A percentile compares a stretch with the other conserved stretches of the same genome.
Evolutionary conservation across 495 filamentous ascomycete species (phyloP).

Genomic region (Penicillium ochrochloron): DNA sequence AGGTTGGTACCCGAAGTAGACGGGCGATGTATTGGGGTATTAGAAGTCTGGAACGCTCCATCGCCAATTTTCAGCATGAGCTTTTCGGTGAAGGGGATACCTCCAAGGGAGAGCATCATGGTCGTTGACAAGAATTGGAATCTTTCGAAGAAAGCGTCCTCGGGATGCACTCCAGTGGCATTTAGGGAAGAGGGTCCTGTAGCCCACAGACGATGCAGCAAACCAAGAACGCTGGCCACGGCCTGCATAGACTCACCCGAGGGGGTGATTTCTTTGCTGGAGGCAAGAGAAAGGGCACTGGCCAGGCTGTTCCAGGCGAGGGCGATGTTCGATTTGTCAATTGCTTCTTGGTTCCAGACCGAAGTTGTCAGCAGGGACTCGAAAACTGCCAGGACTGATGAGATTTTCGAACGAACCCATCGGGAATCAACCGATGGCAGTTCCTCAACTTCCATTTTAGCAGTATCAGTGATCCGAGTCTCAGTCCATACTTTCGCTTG

Average conservation of each 20-base stretch:
- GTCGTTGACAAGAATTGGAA: conserved; percentile 63
- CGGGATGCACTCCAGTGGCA: conserved; percentile 27
- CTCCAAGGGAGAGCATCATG: conserved; percentile 68
- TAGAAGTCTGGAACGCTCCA: conserved; percentile 47
- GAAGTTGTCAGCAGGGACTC: conserved; percentile 64
- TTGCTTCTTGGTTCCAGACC: conserved; percentile 55
- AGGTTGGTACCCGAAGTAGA: conserved; percentile 30
- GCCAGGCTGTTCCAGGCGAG: conserved; percentile 72
- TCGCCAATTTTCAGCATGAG: conserved; percentile 52
- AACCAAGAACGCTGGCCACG: conserved; percentile 68
- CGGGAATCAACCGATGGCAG: conserved; percentile 78
- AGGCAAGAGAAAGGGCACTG: conserved; percentile 72
- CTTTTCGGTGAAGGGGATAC: conserved; percentile 80
- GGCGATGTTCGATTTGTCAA: conserved; percentile 48
- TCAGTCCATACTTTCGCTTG: conserved; percentile 73
- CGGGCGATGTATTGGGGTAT: conserved; percentile 53
- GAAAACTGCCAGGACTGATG: conserved; percentile 64
- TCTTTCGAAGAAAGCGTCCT: conserved; percentile 60
- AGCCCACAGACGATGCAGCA: conserved; percentile 71
- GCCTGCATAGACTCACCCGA: conserved; percentile 80
- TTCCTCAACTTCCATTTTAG: conserved; percentile 66
- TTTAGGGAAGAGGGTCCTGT: conserved; percentile 44
- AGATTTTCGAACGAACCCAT: conserved; percentile 80
- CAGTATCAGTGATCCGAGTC: conserved; percentile 63
- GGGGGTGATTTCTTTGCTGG: conserved; percentile 87